Evolutionary conservation across 495 filamentous ascomycete genomes (phyloP), one percentile per base, ranked within the genome.

Genomic region (Neurospora sp.): DNA sequence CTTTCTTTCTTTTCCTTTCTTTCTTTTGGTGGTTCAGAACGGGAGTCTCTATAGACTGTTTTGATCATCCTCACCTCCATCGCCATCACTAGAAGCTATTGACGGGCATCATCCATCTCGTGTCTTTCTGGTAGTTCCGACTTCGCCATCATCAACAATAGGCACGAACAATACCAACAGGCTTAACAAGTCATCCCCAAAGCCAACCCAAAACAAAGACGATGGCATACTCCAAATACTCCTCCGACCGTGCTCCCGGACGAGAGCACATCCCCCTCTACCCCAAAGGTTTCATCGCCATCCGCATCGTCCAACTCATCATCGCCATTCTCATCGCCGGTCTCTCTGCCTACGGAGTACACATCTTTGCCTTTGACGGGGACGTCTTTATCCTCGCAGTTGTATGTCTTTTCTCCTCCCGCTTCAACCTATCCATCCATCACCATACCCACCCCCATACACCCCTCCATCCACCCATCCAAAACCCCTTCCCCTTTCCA

Each of bases 281-380:
- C n/a, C 84, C 85, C 18, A 79, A 75, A 54, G 76, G 76, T 75
- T 88, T 89, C 72, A 84, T 90, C 69, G 83, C 84, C 20, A 79
- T 94, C 27, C 88, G 93, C 72, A 84, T 87, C 72, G 75, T 86
- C 69, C 92, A 94, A 77, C 81, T 87, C 35, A 77, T 91, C 46
- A 81, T 93, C 70, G 87, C 88, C n/a, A 77, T 94, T 73, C 84
- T 90, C 69, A 82, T 91, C 69, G 81, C 94, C 39, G 92, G 87
- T n/a, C 76, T 94, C 16, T 86, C 86, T 12, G 90, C 87, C 66
- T 93, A 92, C 80, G 86, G 90, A 85, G 78, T 73, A 79, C 81
- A 71, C 5, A 77, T 59, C 39, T 42, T 76, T 7, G 72, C 77
- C 20, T 78, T 80, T 23, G 71, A 74, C 48, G 85, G 79, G 4